These are phyloP conservation scores for Isabelozyma gotoi DNA, from an alignment of 805 yeast genomes.

Conservation along the genomic window DNA sequence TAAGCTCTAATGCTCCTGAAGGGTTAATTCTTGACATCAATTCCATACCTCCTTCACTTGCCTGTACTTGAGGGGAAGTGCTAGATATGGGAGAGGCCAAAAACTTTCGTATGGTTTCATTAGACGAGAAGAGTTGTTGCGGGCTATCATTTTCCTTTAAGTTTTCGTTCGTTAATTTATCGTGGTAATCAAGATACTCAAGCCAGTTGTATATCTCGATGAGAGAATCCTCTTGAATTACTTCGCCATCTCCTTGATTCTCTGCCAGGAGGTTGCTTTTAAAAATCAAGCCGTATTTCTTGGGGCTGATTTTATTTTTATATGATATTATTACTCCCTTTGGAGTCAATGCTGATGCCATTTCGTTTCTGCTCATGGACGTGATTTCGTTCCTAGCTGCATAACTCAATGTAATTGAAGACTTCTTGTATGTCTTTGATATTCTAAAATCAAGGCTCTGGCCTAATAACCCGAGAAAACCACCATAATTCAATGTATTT, in stretches of 20 bases:
- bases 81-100: not conserved
- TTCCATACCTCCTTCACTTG: not conserved
- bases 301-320: slow-evolving; percentile 23
- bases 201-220: slow-evolving; percentile 28
- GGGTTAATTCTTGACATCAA: slow-evolving; percentile 4
- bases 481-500: slow-evolving; percentile 31
- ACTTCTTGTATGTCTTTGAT: slow-evolving; percentile 21
- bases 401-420: slow-evolving; percentile 21
- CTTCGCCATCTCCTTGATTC: slow-evolving; percentile 2
- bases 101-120: not conserved
- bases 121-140: not conserved
- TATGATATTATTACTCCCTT: slow-evolving; percentile 28
- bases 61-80: not conserved
- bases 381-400: slow-evolving; percentile 2
- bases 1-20: slow-evolving; percentile 22
- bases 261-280: not conserved
- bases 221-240: slow-evolving; percentile 11
- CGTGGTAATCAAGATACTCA: slow-evolving; percentile 30
- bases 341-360: slow-evolving; percentile 18
- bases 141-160: slow-evolving; percentile 5
- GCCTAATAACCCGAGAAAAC: slow-evolving; percentile 31
- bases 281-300: slow-evolving; percentile 15
- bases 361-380: slow-evolving; percentile 12
- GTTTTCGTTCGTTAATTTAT: slow-evolving; percentile 16
- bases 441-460: not conserved